Evolutionary conservation across 1,284 basidiomycete species (phyloP).

Genomic region (Psilocybe mexicana): DNA sequence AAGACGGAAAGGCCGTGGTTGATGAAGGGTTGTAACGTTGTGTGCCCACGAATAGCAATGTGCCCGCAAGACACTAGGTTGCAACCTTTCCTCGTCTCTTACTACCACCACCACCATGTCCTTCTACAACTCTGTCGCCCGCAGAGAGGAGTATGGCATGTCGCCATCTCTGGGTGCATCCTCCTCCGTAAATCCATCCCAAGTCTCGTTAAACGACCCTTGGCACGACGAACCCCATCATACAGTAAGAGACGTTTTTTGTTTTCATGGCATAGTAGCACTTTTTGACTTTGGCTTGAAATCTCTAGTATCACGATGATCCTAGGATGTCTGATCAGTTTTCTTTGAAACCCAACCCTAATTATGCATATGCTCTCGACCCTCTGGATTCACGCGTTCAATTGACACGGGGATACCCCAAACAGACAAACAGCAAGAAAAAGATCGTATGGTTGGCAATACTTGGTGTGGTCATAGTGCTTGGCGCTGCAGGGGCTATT

Average conservation of each 20-base stretch:
- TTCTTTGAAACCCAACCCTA: neutral
- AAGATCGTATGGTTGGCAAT: constrained; percentile 22
- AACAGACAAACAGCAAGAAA: constrained; percentile 14
- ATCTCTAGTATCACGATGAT: neutral
- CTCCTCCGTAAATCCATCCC: constrained; percentile 4
- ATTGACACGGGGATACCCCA: constrained; percentile 7
- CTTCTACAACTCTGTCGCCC: constrained; percentile 21
- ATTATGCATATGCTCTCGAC: neutral
- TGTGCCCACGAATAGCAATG: neutral
- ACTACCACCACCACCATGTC: constrained; percentile 18
- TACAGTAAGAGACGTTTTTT: constrained; percentile 17
- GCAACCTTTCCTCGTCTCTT: constrained; percentile 4
- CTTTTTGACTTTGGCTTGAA: neutral
- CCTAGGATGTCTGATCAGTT: neutral
- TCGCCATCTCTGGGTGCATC: constrained; percentile 13
- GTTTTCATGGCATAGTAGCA: neutral
- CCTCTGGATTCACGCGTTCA: neutral
- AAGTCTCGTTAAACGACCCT: constrained; percentile 15
- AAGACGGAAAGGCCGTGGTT: too few species aligned
- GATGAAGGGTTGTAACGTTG: neutral
- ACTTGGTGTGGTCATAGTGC: constrained; percentile 23
- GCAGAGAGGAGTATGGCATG: constrained; percentile 18
- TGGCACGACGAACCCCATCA: constrained; percentile 23
- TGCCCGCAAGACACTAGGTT: constrained; percentile 5
- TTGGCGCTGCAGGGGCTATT: constrained; percentile 29